These are phyloP conservation scores for Globisporangium acanthophoron DNA, from an alignment of 352 stramenopile species.

Conservation along the genomic window DNA sequence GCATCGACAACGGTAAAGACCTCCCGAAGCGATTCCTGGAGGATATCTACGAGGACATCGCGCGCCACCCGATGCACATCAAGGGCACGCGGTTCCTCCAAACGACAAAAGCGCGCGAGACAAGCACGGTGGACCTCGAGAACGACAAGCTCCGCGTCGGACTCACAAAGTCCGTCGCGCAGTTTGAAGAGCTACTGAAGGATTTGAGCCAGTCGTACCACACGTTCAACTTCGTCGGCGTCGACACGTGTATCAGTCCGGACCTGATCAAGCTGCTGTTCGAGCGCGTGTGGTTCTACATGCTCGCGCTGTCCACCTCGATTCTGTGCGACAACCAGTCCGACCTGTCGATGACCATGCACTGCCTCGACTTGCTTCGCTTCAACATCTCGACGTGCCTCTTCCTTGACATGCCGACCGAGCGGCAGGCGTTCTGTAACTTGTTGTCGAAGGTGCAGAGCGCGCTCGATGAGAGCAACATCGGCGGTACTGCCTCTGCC, in stretches of 20 bases:
- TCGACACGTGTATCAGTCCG: constrained; percentile 85
- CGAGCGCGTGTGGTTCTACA: constrained; percentile 93
- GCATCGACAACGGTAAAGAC: constrained; percentile 89
- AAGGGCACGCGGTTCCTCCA: constrained; percentile 60
- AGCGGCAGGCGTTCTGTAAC: constrained; percentile 74
- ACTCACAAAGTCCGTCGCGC: constrained; percentile 65
- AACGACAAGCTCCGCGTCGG: constrained; percentile 73
- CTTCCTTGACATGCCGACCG: constrained; percentile 71
- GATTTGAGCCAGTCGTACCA: constrained; percentile 74
- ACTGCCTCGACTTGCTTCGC: constrained; percentile 76
- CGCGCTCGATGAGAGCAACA: constrained; percentile 34
- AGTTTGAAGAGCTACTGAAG: constrained; percentile 85
- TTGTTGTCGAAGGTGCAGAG: constrained; percentile 66
- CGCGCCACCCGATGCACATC: constrained; percentile 90
- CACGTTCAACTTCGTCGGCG: constrained; percentile 89
- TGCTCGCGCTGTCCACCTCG: constrained; percentile 82
- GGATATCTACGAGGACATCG: constrained; percentile 96
- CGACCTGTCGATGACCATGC: constrained; percentile 72
- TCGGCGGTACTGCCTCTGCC: background rate
- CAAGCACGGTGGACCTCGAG: constrained; percentile 46
- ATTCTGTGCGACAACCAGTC: constrained; percentile 78
- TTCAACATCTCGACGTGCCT: constrained; percentile 82
- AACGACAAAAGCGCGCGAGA: constrained; percentile 37
- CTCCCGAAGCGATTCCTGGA: constrained; percentile 90
- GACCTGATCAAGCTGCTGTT: constrained; percentile 92